Conservation (phyloP, 805 yeast genomes). For the Spathaspora girioi region DNA sequence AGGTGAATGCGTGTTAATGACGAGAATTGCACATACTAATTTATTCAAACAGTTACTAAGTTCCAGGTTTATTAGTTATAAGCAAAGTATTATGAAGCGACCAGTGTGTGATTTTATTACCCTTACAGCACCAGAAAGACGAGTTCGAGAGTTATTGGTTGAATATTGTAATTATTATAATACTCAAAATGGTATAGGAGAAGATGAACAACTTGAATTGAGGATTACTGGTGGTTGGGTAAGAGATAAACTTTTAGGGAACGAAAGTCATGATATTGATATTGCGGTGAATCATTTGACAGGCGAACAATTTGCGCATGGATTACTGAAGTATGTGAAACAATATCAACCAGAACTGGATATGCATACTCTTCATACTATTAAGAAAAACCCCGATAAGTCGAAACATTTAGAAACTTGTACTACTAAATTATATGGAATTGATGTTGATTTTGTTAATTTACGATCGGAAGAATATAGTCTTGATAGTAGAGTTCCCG, state of each 20-base stretch:
- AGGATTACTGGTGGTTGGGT: constrained; percentile 99
- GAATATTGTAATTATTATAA: constrained; percentile 40
- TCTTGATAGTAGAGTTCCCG: constrained; percentile 81
- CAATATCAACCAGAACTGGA: constrained; percentile 23
- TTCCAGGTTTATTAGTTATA: background rate
- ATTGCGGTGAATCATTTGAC: constrained; percentile 82
- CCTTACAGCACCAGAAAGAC: constrained; percentile 39
- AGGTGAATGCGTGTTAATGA: background rate
- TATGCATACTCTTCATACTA: constrained; percentile 60
- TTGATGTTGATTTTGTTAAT: constrained; percentile 93
- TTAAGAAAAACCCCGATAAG: constrained; percentile 90
- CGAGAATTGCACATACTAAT: background rate
- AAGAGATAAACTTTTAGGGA: constrained; percentile 84
- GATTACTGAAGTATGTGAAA: constrained; percentile 48
- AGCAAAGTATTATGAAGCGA: constrained; percentile 13
- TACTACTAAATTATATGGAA: constrained; percentile 76
- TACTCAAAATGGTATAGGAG: constrained; percentile 7
- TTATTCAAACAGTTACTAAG: background rate
- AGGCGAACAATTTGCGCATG: constrained; percentile 81
- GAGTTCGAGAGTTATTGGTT: constrained; percentile 36
- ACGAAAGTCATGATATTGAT: constrained; percentile 81
- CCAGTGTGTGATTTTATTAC: constrained; percentile 18
- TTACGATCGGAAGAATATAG: constrained; percentile 85
- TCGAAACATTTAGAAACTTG: constrained; percentile 97
- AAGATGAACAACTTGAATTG: constrained; percentile 39